Percentiles rank a stretch among this genome's conserved stretches.
These are phyloP conservation scores for Pilaira anomala DNA, from an alignment of 192 early-diverging fungal species.

Conservation along the genomic window DNA sequence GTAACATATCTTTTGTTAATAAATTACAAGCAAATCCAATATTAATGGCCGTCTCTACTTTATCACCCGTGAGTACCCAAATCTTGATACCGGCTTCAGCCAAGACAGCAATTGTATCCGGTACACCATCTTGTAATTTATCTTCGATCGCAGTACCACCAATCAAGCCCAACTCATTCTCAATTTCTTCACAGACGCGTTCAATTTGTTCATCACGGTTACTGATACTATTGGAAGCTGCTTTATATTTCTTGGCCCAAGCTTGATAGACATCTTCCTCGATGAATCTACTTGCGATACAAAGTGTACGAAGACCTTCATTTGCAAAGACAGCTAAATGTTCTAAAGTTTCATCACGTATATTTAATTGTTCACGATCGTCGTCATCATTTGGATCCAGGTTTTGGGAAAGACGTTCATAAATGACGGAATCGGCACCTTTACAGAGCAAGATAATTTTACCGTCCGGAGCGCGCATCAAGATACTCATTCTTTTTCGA, in stretches of 20 bases:
- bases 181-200: slow-evolving; percentile 55
- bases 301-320: slow-evolving; percentile 71
- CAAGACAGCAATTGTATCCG: slow-evolving; percentile 64
- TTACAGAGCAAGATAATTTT: slow-evolving; percentile 80
- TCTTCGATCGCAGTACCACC: slow-evolving; percentile 82
- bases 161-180: slow-evolving; percentile 54
- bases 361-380: slow-evolving; percentile 55
- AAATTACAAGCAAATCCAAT: slow-evolving; percentile 75
- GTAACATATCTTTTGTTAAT: slow-evolving; percentile 57
- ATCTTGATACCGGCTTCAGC: slow-evolving; percentile 67
- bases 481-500: slow-evolving; percentile 93
- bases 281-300: slow-evolving; percentile 60
- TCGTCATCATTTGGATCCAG: slow-evolving; percentile 26
- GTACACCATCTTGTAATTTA: slow-evolving; percentile 74
- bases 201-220: slow-evolving; percentile 63
- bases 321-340: slow-evolving; percentile 88
- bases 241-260: slow-evolving; percentile 54
- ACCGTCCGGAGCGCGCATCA: slow-evolving; percentile 60
- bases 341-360: slow-evolving; percentile 67
- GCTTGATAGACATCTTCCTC: slow-evolving; percentile 50
- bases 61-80: slow-evolving; percentile 83
- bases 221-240: slow-evolving; percentile 47
- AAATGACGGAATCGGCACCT: slow-evolving; percentile 91
- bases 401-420: slow-evolving; percentile 57
- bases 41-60: slow-evolving; percentile 78